phyloP scores from a whole-genome alignment of 306 rosid species.

The Clitoria ternatea region DNA sequence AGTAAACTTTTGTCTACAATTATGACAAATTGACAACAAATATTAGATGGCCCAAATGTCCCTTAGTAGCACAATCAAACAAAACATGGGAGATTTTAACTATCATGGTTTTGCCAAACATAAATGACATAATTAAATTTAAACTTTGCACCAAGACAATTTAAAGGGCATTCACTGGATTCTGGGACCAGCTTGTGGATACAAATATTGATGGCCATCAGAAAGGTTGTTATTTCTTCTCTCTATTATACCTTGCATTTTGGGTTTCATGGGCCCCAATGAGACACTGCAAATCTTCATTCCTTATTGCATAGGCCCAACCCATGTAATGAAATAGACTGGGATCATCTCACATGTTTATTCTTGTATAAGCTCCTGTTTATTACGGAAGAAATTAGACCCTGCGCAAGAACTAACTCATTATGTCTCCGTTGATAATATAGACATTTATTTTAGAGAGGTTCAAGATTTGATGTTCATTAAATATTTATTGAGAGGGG shows the following conservation, averaged over 20 bases:
- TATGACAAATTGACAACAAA: slow-evolving; percentile 10
- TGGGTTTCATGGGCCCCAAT: slow-evolving; percentile 30
- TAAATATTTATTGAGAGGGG: too few species aligned
- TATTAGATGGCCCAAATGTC: slow-evolving; percentile 8
- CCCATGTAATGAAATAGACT: neutral
- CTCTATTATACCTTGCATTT: neutral
- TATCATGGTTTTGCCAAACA: slow-evolving; percentile 12
- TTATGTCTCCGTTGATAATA: too few species aligned
- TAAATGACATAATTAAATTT: neutral
- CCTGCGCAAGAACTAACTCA: too few species aligned
- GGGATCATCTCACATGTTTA: neutral
- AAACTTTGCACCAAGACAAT: neutral
- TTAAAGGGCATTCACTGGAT: neutral
- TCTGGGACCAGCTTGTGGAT: slow-evolving; percentile 17
- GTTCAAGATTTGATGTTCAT: too few species aligned
- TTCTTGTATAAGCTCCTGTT: neutral
- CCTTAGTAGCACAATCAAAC: slow-evolving; percentile 7
- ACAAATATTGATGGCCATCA: neutral
- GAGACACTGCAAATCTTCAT: neutral
- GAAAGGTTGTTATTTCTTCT: slow-evolving; percentile 14
- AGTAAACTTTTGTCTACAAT: neutral
- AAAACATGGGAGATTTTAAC: slow-evolving; percentile 11
- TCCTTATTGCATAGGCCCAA: slow-evolving; percentile 25
- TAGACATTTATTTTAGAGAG: too few species aligned
- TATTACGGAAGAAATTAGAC: neutral